A percentile compares a stretch with the other conserved stretches of the same genome.
These are phyloP conservation scores for Posidonia oceanica DNA, from an alignment of 116 monocot genomes.

Conservation along the genomic window DNA sequence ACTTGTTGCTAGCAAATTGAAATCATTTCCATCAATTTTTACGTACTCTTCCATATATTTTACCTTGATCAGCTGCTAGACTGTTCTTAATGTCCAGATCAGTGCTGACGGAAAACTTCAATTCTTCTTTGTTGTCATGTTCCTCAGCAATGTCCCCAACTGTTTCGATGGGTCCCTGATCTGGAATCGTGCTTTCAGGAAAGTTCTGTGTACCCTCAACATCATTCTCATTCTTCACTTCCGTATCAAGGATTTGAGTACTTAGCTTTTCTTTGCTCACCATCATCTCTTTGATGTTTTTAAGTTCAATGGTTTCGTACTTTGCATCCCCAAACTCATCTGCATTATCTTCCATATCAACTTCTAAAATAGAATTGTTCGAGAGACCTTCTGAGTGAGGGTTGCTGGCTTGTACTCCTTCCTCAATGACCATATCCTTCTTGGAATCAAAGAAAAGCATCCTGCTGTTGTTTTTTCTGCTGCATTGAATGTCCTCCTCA, in stretches of 20 bases:
- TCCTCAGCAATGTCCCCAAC: background rate
- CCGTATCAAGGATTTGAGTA: background rate
- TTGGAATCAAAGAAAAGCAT: background rate
- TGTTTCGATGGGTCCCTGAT: background rate
- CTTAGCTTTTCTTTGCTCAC: background rate
- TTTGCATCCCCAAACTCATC: background rate
- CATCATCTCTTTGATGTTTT: background rate
- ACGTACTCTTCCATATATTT: too few relatives aligned
- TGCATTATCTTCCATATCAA: background rate
- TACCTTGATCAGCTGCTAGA: too few relatives aligned
- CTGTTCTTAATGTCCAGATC: too few relatives aligned
- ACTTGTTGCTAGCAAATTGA: too few relatives aligned
- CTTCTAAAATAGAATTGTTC: background rate
- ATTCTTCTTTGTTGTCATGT: background rate
- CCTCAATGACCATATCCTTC: background rate
- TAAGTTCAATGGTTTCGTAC: background rate
- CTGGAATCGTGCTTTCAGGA: too few relatives aligned
- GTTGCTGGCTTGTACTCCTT: background rate
- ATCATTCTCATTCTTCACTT: background rate
- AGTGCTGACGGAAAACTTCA: background rate
- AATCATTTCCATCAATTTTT: too few relatives aligned
- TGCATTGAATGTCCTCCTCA: background rate
- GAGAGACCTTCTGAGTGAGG: background rate
- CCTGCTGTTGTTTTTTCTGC: background rate
- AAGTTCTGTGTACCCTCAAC: background rate